Evolutionary conservation across 202 grass and related monocot species (phyloP), one percentile per base, ranked within the genome.

Genomic region (Saccharum hybrid): DNA sequence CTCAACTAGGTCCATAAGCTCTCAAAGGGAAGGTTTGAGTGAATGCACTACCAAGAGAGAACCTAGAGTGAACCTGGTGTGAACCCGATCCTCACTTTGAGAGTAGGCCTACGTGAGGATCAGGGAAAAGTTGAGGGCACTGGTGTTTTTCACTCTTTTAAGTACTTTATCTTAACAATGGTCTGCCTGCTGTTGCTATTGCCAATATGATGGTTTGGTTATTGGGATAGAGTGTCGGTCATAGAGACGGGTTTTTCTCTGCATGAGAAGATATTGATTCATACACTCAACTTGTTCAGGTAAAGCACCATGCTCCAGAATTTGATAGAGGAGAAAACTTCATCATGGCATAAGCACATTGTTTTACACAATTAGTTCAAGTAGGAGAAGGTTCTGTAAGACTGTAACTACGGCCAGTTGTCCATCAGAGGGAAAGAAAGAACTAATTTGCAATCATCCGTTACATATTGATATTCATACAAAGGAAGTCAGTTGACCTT

Each of bases 201-300:
- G 45, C 70, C 16, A 52, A 51, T 31, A 62, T 30, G 39, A 26
- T 71, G 66, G 38, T 63, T 40, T 71, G 33, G 72, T 30, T 7
- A 7, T 26, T 41, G 18, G 12, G 62, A 62, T 79, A 31, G 51
- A 21, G 39, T 28, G 30, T 26, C 6, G 0, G 59, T 9, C 12
- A 41, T 2, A 40, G 1, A 16, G 12, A 39, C 21, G 18, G 26
- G 57, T 8, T 59, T 74, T 59, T 60, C 33, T 34, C 12, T 45
- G 9, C 66, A 28, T 65, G 62, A 31, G 13, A 68, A 75, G 8
- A 67, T 16, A 13, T 4, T 6, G 30, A 34, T 72, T 16, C 34
- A 51, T 30, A 15, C 45, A 52, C 5, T 64, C 74, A 7, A 60
- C 79, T 66, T 62, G 62, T 68, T 45, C 13, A 79, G 39, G 10